Base-by-base conservation (phyloP, 2,329 filamentous ascomycete genomes). In the Trichoderma sp. region DNA sequence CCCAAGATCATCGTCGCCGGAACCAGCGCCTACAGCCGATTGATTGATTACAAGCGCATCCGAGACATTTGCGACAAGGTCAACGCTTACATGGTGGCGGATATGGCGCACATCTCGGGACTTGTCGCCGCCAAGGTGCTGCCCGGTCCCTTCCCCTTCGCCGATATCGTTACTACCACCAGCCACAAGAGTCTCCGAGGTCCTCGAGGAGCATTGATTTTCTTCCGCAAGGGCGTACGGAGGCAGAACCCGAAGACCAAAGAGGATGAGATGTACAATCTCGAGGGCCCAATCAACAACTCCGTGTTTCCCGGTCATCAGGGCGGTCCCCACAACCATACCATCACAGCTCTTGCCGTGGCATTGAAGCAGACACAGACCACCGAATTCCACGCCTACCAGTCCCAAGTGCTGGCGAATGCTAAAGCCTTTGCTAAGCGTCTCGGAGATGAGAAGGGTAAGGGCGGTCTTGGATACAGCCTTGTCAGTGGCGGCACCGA, bases 251-350 rank as follows among this genome's bases (percentile, higher is more conserved):
- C 90, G 70, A 97, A 97, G 86, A 93, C 90, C 58, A 94, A 93
- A 76, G 90, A 91, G 78, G 89, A 97, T 76, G 89, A 91, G 73
- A 81, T 92, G 77, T 99, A 97, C 82, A 90, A 97, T 76, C 90
- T 99, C 50, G 95, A 98, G 80, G 87, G 86, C 32, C 92, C 94
- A 67, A 99, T 99, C 83, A 99, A 99, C 83, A 88, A 89, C 74
- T 97, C 94, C 67, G 95, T 99, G 70, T 99, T 99, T 85, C 95
- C 95, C 17, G 95, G 95, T 67, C 95, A 99, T 81, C 95, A 99
- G 80, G 95, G 95, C 78, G 95, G 95, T 27, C 95, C 95, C 64
- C 95, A 99, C 83, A 99, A 99, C 84, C 95, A 99, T 84, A 99
- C 95, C 74, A 99, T 99, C 79, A 96, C 95, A 39, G 95, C 95